phyloP scores from a whole-genome alignment of 2,329 filamentous ascomycete genomes.

The Neopestalotiopsis sp. region DNA sequence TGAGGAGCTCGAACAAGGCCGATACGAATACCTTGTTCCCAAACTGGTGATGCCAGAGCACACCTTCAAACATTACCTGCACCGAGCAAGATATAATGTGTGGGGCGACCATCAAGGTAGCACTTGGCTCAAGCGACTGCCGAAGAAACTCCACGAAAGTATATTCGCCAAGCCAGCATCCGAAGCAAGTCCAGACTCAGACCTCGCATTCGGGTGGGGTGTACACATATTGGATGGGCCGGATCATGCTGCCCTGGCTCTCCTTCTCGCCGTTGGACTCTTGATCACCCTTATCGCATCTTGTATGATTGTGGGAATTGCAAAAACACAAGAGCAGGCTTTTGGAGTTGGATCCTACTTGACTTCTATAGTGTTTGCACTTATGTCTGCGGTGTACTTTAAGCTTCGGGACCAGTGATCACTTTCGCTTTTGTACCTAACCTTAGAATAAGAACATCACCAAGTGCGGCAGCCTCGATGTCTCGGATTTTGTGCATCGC shows the following conservation, averaged over 20 bases:
- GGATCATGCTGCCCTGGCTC: neutral
- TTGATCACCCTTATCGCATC: neutral
- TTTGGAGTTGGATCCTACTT: neutral
- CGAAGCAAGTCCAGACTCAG: neutral
- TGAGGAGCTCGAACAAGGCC: neutral
- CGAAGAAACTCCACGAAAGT: constrained; percentile 6
- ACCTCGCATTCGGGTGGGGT: neutral
- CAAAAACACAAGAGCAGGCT: constrained; percentile 8
- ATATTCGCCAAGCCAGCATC: neutral
- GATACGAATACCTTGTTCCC: constrained; percentile 4
- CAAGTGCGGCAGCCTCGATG: too few relatives aligned
- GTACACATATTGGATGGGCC: neutral
- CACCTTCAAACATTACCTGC: constrained; percentile 6
- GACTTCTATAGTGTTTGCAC: neutral
- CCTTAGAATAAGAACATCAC: neutral
- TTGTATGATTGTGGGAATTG: neutral
- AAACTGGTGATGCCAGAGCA: constrained; percentile 4
- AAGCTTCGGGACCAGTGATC: neutral
- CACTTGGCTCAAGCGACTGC: constrained; percentile 10
- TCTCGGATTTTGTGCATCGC: too few relatives aligned
- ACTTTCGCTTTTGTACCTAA: neutral
- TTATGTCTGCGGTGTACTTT: neutral
- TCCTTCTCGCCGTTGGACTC: neutral
- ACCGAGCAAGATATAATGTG: neutral
- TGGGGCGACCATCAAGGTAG: neutral